A percentile compares a stretch with the other conserved stretches of the same genome.
These are phyloP conservation scores for Penicillium salamii DNA, from an alignment of 495 filamentous ascomycete species.

Conservation along the genomic window DNA sequence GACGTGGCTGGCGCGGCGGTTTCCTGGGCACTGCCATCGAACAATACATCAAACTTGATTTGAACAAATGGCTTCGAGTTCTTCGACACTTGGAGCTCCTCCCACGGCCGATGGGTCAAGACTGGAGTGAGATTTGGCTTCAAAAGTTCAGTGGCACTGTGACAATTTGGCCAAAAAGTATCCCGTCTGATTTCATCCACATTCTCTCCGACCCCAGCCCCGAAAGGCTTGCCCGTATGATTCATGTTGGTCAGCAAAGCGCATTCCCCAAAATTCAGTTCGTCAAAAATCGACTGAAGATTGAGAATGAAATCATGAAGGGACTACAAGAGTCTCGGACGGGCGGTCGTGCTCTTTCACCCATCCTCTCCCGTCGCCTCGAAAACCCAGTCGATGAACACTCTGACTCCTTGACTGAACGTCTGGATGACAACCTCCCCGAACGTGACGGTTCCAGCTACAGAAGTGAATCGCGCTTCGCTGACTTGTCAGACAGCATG, in stretches of 20 bases:
- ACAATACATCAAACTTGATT: slow-evolving; percentile 90
- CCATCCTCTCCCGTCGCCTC: slow-evolving; percentile 27
- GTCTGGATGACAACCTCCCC: slow-evolving; percentile 32
- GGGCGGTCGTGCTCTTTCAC: slow-evolving; percentile 25
- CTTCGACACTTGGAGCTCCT: slow-evolving; percentile 88
- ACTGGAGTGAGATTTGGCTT: slow-evolving; percentile 94
- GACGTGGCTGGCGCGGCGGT: slow-evolving; percentile 93
- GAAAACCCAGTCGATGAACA: slow-evolving; percentile 16
- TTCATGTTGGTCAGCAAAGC: slow-evolving; percentile 80
- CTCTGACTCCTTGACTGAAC: slow-evolving; percentile 22
- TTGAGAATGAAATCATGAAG: slow-evolving; percentile 75
- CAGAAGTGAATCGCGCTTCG: slow-evolving; percentile 21
- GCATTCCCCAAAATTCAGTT: slow-evolving; percentile 90
- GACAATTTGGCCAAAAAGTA: slow-evolving; percentile 87
- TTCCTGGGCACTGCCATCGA: slow-evolving; percentile 90
- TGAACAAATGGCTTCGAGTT: slow-evolving; percentile 95
- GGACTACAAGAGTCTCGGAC: slow-evolving; percentile 56
- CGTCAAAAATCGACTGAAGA: slow-evolving; percentile 76
- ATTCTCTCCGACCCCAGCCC: slow-evolving; percentile 81
- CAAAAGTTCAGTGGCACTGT: slow-evolving; percentile 93
- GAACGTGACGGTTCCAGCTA: slow-evolving; percentile 24
- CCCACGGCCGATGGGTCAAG: slow-evolving; percentile 86
- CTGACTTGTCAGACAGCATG: slow-evolving; percentile 24
- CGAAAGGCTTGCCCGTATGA: slow-evolving; percentile 77
- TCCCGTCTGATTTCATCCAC: slow-evolving; percentile 72